Base-by-base conservation (phyloP, 805 yeast genomes). In the Nakazawaea populi region DNA sequence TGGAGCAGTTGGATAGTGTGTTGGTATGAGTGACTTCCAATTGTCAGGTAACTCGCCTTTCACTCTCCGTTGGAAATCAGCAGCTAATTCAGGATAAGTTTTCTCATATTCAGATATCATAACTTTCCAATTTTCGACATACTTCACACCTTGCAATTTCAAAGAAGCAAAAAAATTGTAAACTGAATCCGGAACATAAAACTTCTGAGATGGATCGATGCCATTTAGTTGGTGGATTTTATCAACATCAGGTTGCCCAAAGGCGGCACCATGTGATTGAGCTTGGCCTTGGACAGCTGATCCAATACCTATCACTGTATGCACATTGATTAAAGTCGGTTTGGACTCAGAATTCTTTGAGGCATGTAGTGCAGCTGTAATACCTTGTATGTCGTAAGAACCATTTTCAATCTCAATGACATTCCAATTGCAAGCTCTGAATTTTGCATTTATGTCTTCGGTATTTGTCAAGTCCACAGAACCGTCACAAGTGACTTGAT, bases 401-500 rank as follows among this genome's bases (percentile, higher is more conserved):
- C 72, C 73, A 47, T 69, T 62, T 46, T 52, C 46, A 18, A 70
- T 58, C 37, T 69, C 73, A 42, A 68, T 56, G 10, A 69, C 70
- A 32, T 68, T 55, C 70, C 70, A 70, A 40, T 69, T 67, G 42
- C 61, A 60, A 24, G 74, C 71, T 32, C 50, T 51, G 49, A 70
- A 63, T 51, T 69, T 69, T 18, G 58, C 64, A 50, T 57, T 57
- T 14, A 68, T 59, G 48, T 68, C 59, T 49, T 70, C 74, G 27
- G 67, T 58, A 49, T 65, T 61, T 36, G 68, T 61, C 47, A 67
- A 55, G 40, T 65, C 70, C 11, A 63, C 61, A 4, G 70, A 61
- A 6, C 74, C 74, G 52, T 70, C 74, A 52, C 70, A 66, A 14
- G 70, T 57, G 46, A 67, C 59, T 49, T 67, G 69, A 55, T 70